Evolutionary conservation across 2,329 filamentous ascomycete species (phyloP).

Genomic region (Cercospora nicotianae): DNA sequence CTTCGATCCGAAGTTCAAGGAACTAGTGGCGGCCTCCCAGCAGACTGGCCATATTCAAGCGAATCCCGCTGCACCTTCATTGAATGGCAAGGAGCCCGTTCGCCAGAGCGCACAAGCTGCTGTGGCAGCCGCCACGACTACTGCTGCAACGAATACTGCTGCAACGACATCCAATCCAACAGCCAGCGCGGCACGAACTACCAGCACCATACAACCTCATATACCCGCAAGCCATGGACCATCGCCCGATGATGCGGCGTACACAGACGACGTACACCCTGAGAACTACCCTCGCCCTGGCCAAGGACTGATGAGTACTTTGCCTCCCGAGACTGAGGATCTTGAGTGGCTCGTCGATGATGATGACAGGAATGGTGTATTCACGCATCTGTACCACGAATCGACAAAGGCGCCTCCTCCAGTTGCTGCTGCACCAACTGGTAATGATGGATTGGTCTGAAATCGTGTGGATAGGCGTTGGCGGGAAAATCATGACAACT

Average conservation of each 20-base stretch:
- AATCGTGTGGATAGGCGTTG: neutral
- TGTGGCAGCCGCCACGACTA: neutral
- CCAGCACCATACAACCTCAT: neutral
- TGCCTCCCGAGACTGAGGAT: slow-evolving; percentile 60
- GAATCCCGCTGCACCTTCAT: neutral
- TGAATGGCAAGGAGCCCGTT: neutral
- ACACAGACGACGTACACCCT: slow-evolving; percentile 52
- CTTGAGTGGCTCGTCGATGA: slow-evolving; percentile 64
- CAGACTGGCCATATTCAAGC: slow-evolving; percentile 15
- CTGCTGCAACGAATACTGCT: neutral
- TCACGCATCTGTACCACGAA: slow-evolving; percentile 51
- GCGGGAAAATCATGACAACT: neutral
- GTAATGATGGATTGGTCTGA: neutral
- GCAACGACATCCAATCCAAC: slow-evolving; percentile 3
- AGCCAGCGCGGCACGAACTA: slow-evolving; percentile 19
- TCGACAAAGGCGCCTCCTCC: neutral
- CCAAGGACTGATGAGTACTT: slow-evolving; percentile 55
- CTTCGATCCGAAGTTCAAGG: slow-evolving; percentile 50
- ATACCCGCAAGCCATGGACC: neutral
- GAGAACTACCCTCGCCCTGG: slow-evolving; percentile 64
- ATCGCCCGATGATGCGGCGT: slow-evolving; percentile 53
- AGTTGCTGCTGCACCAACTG: neutral
- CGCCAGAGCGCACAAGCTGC: neutral
- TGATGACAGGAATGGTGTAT: slow-evolving; percentile 53
- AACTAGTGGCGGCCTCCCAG: neutral